Conservation (phyloP, 2,329 filamentous ascomycete genomes). For the Didymellaceae sp. region DNA sequence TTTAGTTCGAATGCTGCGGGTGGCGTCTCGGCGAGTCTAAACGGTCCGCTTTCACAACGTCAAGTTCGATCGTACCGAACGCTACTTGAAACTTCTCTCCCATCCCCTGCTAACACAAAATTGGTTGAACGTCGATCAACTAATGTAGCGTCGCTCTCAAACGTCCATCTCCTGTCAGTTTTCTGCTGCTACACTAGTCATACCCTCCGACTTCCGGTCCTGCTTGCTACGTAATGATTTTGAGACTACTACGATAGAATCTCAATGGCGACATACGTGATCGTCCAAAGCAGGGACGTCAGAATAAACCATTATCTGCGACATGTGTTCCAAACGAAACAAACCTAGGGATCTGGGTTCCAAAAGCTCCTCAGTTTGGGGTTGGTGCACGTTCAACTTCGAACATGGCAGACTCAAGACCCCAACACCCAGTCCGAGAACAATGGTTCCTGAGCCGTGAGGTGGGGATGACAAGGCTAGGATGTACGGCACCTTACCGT, state of each 20-base stretch:
- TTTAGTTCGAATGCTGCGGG: not conserved
- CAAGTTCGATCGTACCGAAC: constrained; percentile 3
- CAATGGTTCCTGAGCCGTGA: constrained; percentile 8
- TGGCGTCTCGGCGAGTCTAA: constrained; percentile 10
- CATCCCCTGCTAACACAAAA: constrained; percentile 5
- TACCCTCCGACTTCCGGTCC: constrained; percentile 1
- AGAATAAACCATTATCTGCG: too few relatives aligned
- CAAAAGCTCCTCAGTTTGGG: too few relatives aligned
- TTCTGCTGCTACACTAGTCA: constrained; percentile 4
- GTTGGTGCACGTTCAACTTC: not conserved
- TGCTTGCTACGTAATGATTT: not conserved
- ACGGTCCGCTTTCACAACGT: constrained; percentile 10
- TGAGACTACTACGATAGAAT: constrained; percentile 3
- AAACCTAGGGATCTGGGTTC: not conserved
- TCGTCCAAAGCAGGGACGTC: too few relatives aligned
- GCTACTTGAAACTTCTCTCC: not conserved
- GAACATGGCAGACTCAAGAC: not conserved
- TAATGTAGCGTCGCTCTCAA: constrained; percentile 12
- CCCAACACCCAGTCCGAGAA: not conserved
- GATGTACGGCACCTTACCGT: constrained; percentile 4
- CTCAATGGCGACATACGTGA: too few relatives aligned
- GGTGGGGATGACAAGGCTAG: constrained; percentile 4
- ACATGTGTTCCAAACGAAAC: constrained; percentile 1
- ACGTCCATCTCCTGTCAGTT: constrained; percentile 13
- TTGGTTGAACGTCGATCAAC: constrained; percentile 5